Evolutionary conservation across 176 grass and related monocot species (phyloP), one percentile per base, ranked within the genome.

Genomic region (Chloris gayana): DNA sequence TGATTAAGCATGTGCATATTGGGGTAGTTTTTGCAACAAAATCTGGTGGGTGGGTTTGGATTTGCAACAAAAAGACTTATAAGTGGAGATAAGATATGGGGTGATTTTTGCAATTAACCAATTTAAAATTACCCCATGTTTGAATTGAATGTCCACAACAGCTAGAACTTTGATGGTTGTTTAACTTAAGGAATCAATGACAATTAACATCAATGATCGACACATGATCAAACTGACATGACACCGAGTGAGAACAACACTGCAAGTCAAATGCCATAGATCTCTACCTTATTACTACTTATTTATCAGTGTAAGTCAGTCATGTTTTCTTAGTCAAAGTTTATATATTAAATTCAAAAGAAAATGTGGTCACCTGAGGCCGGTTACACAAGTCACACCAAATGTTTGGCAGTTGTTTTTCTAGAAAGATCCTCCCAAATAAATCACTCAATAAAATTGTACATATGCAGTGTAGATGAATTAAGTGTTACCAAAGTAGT

Each of bases 401-500:
- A 45, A 58, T 17, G 13, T 74, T 54, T 4, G 3, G 49, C 5
- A 33, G 34, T 22, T 71, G 33, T 62, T 39, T 72, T 60, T 5
- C 46, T 4, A 54, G 27, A 85, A 10, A 27, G 54, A 39, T 61
- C n/a, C n/a, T 64, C 21, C 42, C 11, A 38, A 15, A 1, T n/a
- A 14, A 24, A 24, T 10, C n/a, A n/a, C n/a, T n/a, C n/a, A 65
- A 70, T 70, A 33, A 58, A 24, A 3, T 12, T 34, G n/a, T 73
- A 54, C 22, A 12, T 27, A 56, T 6, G 9, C 35, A 31, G 0
- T 1, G 78, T 14, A 72, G 8, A n/a, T 77, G 14, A 73, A n/a
- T 77, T 9, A 73, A 73, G 67, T 19, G 78, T 79, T 74, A 27
- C 14, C 47, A 74, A 68, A 57, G 27, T 18, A 61, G 63, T 62